These are phyloP conservation scores for Pyropia haitanensis DNA, from an alignment of 23 red algal species.

Conservation along the genomic window DNA sequence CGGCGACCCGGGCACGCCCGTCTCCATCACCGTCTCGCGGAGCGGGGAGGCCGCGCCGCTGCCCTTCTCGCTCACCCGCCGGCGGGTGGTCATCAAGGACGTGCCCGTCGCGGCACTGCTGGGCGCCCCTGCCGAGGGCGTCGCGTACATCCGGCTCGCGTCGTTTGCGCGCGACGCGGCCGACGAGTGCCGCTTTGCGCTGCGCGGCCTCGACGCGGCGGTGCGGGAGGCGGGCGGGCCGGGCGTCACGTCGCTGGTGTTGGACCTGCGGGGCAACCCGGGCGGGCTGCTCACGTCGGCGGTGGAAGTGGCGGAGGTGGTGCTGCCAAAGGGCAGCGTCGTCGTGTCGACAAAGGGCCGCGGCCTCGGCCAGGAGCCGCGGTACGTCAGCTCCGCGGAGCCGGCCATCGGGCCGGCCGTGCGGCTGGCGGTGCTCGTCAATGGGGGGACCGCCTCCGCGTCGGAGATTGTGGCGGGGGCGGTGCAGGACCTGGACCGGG, in stretches of 20 bases:
- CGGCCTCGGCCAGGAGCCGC: constrained; percentile 34
- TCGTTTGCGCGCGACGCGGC: constrained; percentile 86
- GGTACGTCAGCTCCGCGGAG: constrained; percentile 32
- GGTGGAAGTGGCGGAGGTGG: constrained; percentile 76
- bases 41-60: constrained; percentile 22
- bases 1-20: constrained; percentile 74
- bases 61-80: constrained; percentile 42
- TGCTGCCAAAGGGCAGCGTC: constrained; percentile 68
- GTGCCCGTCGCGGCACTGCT: constrained; percentile 74
- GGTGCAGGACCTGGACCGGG: constrained; percentile 83
- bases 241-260: constrained; percentile 49
- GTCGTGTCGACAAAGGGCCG: constrained; percentile 82
- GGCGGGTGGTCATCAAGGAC: constrained; percentile 67
- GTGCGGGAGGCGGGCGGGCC: neutral
- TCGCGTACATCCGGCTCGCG: constrained; percentile 81
- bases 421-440: constrained; percentile 69
- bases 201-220: constrained; percentile 9
- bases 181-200: constrained; percentile 37
- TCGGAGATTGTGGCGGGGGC: constrained; percentile 94
- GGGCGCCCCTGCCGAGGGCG: constrained; percentile 26
- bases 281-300: constrained; percentile 80
- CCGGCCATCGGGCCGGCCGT: constrained; percentile 27
- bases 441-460: constrained; percentile 79
- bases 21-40: constrained; percentile 45
- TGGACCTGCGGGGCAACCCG: constrained; percentile 93